Conservation (phyloP, 192 early-diverging fungal genomes). For the Kickxella alabastrina region DNA sequence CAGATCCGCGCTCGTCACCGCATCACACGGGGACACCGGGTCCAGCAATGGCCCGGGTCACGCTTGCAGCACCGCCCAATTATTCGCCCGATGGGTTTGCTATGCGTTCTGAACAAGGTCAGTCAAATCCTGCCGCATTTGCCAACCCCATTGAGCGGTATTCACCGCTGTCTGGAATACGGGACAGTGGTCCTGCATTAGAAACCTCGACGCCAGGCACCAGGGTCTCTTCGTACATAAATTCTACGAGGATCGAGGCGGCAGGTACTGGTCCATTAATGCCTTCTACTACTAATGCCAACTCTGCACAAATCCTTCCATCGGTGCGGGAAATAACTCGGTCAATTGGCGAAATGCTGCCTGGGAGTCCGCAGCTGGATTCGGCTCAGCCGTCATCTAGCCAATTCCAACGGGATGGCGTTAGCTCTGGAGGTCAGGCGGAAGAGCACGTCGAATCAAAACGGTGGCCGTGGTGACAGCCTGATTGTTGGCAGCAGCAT, state of each 20-base stretch:
- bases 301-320: conserved; percentile 24
- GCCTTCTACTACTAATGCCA: background rate
- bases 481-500: too few relatives aligned
- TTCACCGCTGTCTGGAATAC: conserved; percentile 10
- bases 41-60: background rate
- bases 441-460: conserved; percentile 7
- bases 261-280: conserved; percentile 15
- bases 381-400: background rate
- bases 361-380: conserved; percentile 16
- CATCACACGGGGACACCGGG: too few relatives aligned
- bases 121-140: conserved; percentile 7
- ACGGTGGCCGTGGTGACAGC: conserved; percentile 38
- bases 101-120: background rate
- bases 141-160: conserved; percentile 11
- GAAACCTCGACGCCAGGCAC: conserved; percentile 5
- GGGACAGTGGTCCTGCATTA: conserved; percentile 13
- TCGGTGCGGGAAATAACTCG: conserved; percentile 47
- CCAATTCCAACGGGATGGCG: background rate
- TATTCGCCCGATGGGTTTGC: background rate
- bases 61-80: background rate
- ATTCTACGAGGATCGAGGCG: conserved; percentile 2
- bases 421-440: background rate
- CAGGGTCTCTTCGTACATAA: background rate
- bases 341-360: conserved; percentile 33
- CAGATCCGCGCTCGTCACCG: background rate